Percentiles rank a stretch among this genome's conserved stretches.
Evolutionary conservation across 768 basidiomycete genomes (phyloP).

Genomic region (Astraeus odoratus): DNA sequence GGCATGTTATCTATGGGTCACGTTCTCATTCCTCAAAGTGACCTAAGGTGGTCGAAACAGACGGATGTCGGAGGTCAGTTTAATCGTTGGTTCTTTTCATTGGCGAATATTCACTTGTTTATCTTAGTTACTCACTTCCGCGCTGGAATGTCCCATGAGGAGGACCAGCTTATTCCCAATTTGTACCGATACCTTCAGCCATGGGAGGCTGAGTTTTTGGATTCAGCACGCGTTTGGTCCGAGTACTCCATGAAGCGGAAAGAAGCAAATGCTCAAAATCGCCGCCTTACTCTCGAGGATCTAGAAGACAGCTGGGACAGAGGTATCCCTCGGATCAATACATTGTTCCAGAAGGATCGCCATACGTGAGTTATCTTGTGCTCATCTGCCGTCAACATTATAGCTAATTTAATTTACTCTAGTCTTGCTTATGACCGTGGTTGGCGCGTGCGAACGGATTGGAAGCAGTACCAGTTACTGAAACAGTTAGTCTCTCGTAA

Average conservation of each 20-base stretch:
- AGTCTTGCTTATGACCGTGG: conserved; percentile 97
- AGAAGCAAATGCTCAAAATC: conserved; percentile 98
- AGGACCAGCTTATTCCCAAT: conserved; percentile 94
- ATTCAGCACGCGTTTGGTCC: conserved; percentile 98
- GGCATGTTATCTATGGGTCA: conserved; percentile 99
- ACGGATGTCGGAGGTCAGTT: conserved; percentile 82
- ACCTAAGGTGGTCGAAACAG: conserved; percentile 96
- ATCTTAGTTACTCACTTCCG: conserved; percentile 90
- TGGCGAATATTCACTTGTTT: not conserved
- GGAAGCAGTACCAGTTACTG: conserved; percentile 93
- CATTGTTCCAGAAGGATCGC: conserved; percentile 96
- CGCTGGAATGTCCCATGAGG: conserved; percentile 95
- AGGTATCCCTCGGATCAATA: conserved; percentile 97
- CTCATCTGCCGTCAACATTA: no score
- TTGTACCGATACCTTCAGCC: conserved; percentile 95
- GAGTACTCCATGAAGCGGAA: conserved; percentile 99
- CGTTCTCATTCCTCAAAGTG: conserved; percentile 96
- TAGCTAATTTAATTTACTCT: no score
- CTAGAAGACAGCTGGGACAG: conserved; percentile 98
- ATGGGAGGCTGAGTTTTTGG: conserved; percentile 96
- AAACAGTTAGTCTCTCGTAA: conserved; percentile 58
- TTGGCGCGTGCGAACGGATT: conserved; percentile 96
- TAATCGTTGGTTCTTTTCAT: not conserved
- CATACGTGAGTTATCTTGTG: conserved; percentile 58
- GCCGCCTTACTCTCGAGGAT: conserved; percentile 94